These are phyloP conservation scores for Solanum hybrid DNA, from an alignment of 305 asterid genomes.

Conservation along the genomic window DNA sequence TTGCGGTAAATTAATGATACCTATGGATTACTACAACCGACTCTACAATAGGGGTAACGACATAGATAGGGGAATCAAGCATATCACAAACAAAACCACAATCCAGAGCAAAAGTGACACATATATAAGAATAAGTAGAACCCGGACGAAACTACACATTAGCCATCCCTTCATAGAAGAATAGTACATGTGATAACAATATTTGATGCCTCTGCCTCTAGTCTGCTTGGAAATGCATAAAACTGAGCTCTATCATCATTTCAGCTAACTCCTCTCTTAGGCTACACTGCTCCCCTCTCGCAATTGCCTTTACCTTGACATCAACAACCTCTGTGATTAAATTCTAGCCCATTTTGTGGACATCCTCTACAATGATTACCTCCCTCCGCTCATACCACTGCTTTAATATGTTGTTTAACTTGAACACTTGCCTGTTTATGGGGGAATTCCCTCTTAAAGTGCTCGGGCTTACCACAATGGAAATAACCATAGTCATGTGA, in stretches of 20 bases:
- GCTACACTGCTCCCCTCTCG: background rate
- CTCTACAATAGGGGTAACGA: background rate
- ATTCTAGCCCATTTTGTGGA: background rate
- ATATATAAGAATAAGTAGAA: background rate
- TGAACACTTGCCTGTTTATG: background rate
- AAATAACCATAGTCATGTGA: background rate
- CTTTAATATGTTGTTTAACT: background rate
- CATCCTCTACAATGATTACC: background rate
- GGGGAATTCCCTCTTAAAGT: background rate
- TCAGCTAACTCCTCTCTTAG: background rate
- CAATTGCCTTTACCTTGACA: background rate
- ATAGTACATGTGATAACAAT: too few relatives aligned
- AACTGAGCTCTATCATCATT: background rate
- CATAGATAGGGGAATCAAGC: background rate
- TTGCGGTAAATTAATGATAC: too few relatives aligned
- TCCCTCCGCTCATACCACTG: background rate
- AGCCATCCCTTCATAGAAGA: background rate
- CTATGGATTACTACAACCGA: too few relatives aligned
- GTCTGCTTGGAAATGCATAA: background rate
- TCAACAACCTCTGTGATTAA: background rate
- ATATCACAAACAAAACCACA: background rate
- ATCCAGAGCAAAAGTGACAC: background rate
- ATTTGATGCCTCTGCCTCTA: background rate
- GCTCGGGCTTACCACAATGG: background rate
- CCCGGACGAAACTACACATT: background rate